Evolutionary conservation across 2,329 filamentous ascomycete species (phyloP).

Genomic region (Pyricularia sp.): DNA sequence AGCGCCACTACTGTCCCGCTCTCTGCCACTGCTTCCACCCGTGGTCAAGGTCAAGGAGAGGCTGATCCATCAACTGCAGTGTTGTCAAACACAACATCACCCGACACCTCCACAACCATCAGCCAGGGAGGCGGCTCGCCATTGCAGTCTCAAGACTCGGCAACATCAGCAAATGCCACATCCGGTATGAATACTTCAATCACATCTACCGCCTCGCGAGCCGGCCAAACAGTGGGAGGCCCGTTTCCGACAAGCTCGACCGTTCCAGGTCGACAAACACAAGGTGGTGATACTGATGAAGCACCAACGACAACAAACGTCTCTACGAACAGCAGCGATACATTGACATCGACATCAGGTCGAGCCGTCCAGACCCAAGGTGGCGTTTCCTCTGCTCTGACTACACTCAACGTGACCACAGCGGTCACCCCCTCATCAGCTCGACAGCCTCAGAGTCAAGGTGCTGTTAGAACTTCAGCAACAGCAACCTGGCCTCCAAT

Average conservation of each 20-base stretch:
- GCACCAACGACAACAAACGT: background rate
- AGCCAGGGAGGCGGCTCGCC: background rate
- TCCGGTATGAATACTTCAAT: background rate
- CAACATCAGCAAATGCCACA: background rate
- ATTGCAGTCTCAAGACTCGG: background rate
- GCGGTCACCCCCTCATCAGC: background rate
- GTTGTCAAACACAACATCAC: background rate
- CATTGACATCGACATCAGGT: background rate
- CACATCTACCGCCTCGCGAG: background rate
- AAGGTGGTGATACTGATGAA: too few relatives aligned
- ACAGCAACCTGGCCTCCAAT: background rate
- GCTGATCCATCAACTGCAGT: background rate
- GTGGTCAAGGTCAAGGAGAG: background rate
- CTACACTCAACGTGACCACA: background rate
- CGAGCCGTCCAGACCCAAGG: background rate
- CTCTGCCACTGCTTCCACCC: background rate
- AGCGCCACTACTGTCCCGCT: background rate
- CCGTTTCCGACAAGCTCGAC: background rate
- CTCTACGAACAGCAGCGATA: background rate
- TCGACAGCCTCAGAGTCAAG: background rate
- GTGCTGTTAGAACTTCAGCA: background rate
- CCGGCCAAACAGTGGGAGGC: background rate
- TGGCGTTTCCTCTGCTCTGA: background rate
- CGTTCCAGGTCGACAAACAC: too few relatives aligned
- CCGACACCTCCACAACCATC: background rate